Base-by-base conservation (phyloP, 1,284 basidiomycete genomes). In the Boletellus deceptivus region DNA sequence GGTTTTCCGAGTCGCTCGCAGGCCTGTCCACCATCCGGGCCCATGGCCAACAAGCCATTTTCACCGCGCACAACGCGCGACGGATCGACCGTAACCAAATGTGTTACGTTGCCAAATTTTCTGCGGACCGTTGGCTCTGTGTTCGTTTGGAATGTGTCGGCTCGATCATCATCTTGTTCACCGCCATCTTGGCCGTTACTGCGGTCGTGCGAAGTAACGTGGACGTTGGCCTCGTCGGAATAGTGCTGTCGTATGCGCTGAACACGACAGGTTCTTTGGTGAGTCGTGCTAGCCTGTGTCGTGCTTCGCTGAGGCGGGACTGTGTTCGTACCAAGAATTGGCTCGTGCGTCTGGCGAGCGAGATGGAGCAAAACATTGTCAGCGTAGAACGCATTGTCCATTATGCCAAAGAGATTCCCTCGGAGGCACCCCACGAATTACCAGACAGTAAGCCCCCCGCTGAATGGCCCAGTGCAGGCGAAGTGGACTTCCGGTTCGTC, bases 301-400 rank as follows among this genome's bases (percentile, higher is more conserved):
- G 41, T 22, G 20, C 4, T 22, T 20, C 33, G 20, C 31, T 43
- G 29, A 43, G 1, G n/a, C 16, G 20, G 13, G 14, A 4, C 17
- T 27, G 8, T 25, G 7, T 25, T 25, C 24, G 29, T 48, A 48
- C 38, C 25, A 54, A 84, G 82, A 94, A 92, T 66, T 97, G 91
- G 91, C 78, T 93, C 17, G 92, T 96, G 6, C 80, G 92, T 39
- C 86, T 84, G 16, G 89, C 91, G 0, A 91, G 89, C 54, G 94
- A 97, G 62, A 90, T 96, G 11, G 94, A 97, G 70, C 91, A 93
- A 67, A 96, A 95, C 64, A 89, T 97, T 60, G 92, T 95, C 55
- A 93, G 91, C 56, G 89, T 91, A 8, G 91, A 92, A 69, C 77
- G 87, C 10, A 84, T 89, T 52, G 61, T 84, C 41, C 81, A 86